Evolutionary conservation across 1,284 basidiomycete species (phyloP), one percentile per base, ranked within the genome.

Genomic region (Puccinia horiana): DNA sequence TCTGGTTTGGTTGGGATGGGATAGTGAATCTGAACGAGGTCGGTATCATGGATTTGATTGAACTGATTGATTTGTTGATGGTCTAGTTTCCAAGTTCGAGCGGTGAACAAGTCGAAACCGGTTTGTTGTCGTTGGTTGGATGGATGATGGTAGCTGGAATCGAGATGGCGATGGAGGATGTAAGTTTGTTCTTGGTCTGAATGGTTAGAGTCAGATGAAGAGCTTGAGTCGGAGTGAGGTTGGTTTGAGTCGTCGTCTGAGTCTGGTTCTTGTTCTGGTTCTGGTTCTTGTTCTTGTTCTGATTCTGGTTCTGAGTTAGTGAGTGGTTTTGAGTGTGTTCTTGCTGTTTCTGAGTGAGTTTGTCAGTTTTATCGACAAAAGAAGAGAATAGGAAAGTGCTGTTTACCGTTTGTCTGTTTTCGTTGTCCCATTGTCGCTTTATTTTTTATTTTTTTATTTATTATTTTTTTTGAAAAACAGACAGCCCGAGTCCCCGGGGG

Each of bases 1-100:
- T 52, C 58, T 16, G n/a, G 29, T 49, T 76, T 58, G 44, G 40
- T 63, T n/a, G 47, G 47, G 44, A 54, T 26, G 14, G 80, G 80
- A 56, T 56, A 76, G 52, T 82, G 80, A 37, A 82, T 58, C 40
- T 75, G 72, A 52, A 82, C 80, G 37, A 82, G 42, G 65, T 82
- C 80, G n/a, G 80, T 82, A 52, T 82, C 80, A 42, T 73, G 47
- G 16, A 65, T 26, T n/a, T 74, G 37, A 2, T 20, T 9, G 37
- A 74, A 56, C 26, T 70, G 49, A 20, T 61, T 52, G 26, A 81
- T 9, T n/a, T 54, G 65, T 6, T 72, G n/a, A 56, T 74, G 44
- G 29, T 81, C 58, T n/a, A 81, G 58, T 32, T 65, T 49, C 70
- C 37, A 73, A 26, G 69, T 58, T 40, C 65, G 40, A 11, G 69